These are phyloP conservation scores for Teratosphaeria zuluensis DNA, from an alignment of 2,329 filamentous ascomycete genomes.

Conservation along the genomic window DNA sequence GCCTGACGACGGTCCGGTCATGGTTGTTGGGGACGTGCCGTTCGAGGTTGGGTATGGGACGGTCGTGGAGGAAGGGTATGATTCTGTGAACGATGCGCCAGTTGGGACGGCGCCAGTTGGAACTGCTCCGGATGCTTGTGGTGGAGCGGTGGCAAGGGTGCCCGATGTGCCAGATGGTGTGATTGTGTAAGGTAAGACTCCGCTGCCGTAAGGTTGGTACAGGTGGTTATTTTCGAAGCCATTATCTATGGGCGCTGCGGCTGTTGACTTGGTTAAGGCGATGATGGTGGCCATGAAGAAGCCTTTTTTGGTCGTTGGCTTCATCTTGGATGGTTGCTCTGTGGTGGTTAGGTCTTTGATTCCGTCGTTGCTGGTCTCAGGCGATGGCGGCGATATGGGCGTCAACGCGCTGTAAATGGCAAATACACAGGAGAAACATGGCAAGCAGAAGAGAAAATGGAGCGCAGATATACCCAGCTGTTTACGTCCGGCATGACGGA, in stretches of 20 bases:
- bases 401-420: not conserved
- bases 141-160: not conserved
- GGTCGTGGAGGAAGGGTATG: not conserved
- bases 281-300: not conserved
- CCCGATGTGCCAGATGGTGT: not conserved
- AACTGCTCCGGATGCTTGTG: not conserved
- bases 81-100: not conserved
- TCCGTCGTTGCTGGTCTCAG: not conserved
- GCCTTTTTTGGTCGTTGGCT: not conserved
- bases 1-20: too few relatives aligned
- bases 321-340: not conserved
- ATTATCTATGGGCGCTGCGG: not conserved
- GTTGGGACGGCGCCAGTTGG: too few relatives aligned
- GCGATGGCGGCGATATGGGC: not conserved
- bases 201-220: not conserved
- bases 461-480: not conserved
- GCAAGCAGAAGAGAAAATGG: not conserved
- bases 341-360: not conserved
- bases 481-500: not conserved
- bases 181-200: not conserved
- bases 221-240: not conserved
- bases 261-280: not conserved
- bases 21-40: not conserved
- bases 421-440: not conserved
- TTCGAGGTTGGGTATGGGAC: not conserved